Base-by-base conservation (phyloP, 2,329 filamentous ascomycete species). In the Ophiocordyceps camponoti-rufipedis region DNA sequence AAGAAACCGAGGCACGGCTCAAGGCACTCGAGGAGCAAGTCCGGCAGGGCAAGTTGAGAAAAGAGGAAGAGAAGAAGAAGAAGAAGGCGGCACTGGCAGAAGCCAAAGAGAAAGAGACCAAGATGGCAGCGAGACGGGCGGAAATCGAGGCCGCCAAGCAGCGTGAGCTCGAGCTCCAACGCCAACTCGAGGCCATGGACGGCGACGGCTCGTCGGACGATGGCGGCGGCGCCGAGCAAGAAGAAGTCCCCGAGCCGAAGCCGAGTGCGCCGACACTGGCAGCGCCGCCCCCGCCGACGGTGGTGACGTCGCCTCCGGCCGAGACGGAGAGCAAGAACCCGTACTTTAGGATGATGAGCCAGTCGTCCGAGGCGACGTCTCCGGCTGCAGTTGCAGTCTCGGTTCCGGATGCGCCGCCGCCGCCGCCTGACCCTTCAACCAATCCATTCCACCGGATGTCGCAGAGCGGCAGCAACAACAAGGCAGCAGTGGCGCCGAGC, bases 381-480 rank as follows among this genome's bases (percentile, higher is more conserved):
- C 62, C 69, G 45, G 62, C 66, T 45, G 66, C 67, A 43, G 57
- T 67, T 14, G 58, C 62, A 16, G 61, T 62, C 23, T 60, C 59
- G 18, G 61, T 62, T 19, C 60, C 59, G 28, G 58, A 60, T 42
- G 57, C 53, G 40, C 61, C 54, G 45, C 58, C 55, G 44, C 58
- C 50, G 44, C 60, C 32, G 59, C 54, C 74, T 32, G 72, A 80
- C 42, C 71, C 75, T 23, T 88, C 85, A n/a, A 96, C 85, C 10
- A 98, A 98, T 58, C 91, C 91, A 5, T 98, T 96, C 78, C 85
- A 94, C 61, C 83, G 87, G 47, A 77, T 94, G 58, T 78, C 82
- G 5, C 76, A 82, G 53, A 74, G 85, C 23, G 23, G 23, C 23
- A 23, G 23, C 23, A 23, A 23, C 50, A 65, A 65, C 48, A 71